Base-by-base conservation (phyloP, 192 early-diverging fungal genomes). In the Coemansia sp. region DNA sequence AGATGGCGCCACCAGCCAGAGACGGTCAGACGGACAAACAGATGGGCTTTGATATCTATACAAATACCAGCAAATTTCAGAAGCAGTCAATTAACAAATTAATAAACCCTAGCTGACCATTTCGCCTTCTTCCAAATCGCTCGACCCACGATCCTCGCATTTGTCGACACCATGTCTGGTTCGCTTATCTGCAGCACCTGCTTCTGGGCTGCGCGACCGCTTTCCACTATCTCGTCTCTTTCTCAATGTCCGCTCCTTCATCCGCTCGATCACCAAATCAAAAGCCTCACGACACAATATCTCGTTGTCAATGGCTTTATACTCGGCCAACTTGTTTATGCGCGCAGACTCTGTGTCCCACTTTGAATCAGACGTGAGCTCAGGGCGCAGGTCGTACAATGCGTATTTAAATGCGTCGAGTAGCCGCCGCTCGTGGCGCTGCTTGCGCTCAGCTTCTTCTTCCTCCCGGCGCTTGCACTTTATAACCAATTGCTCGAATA, bases 321-420 rank as follows among this genome's bases (percentile, higher is more conserved):
- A 94, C 63, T 93, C 93, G 2, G 82, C 71, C 48, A 80, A 35
- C 1, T 25, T 29, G 7, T 14, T 17, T 21, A 83, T 65, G 17
- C 65, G 56, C 24, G 63, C 15, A 24, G 66, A 45, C 43, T 88
- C 89, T 32, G 73, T 65, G 21, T 92, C 89, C 94, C 94, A 98
- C 1, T 60, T 83, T 1, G 84, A 71, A 5, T 86, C 84, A 0
- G 84, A 67, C 0, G 71, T 79, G 35, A 98, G 68, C 0, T 79
- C 60, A 3, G 90, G 90, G 4, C 74, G 71, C 27, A 94, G 50
- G 17, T 85, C 70, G 60, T 90, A 91, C 29, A 98, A 76, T 22
- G 84, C 75, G 50, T 84, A 87, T 60, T 85, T 89, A 58, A 96
- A 88, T 14, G 86, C 87, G 57, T 96, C 94, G 67, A 92, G 79